phyloP scores from a whole-genome alignment of 768 basidiomycete species.

The Termitomyces sp. region DNA sequence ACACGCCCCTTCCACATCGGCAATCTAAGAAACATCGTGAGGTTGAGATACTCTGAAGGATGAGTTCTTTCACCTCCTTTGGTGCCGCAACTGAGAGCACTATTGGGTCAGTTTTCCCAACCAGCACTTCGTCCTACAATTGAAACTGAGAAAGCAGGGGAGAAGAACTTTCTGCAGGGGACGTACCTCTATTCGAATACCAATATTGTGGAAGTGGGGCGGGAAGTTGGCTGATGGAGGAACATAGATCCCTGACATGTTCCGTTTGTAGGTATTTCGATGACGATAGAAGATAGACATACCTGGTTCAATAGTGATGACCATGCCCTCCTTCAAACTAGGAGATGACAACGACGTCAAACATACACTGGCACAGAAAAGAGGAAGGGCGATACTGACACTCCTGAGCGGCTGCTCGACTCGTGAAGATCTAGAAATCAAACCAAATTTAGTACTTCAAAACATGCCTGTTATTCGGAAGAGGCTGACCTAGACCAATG shows the following conservation, averaged over 20 bases:
- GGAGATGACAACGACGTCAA: background rate
- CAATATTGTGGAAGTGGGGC: constrained; percentile 83
- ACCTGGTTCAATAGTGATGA: constrained; percentile 91
- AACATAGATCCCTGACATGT: constrained; percentile 72
- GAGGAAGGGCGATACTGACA: constrained; percentile 31
- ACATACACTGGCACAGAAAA: background rate
- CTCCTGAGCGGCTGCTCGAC: constrained; percentile 51
- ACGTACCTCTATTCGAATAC: constrained; percentile 82
- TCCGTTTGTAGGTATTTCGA: background rate
- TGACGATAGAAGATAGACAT: constrained; percentile 4
- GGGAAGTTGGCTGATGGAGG: constrained; percentile 78
- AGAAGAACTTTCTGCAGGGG: background rate
- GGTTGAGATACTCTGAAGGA: background rate
- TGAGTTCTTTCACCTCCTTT: constrained; percentile 56
- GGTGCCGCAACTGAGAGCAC: constrained; percentile 72
- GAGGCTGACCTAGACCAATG: constrained; percentile 73
- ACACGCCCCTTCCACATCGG: constrained; percentile 77
- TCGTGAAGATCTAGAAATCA: constrained; percentile 77
- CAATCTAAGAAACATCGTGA: constrained; percentile 37
- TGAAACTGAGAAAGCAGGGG: background rate
- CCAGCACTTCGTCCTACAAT: constrained; percentile 64
- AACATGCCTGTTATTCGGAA: background rate
- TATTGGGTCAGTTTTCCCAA: constrained; percentile 53
- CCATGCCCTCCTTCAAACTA: constrained; percentile 80
- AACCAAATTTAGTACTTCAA: background rate